Evolutionary conservation across 208 protist genomes (phyloP), one percentile per base, ranked within the genome.

Genomic region (Leishmania braziliensis): DNA sequence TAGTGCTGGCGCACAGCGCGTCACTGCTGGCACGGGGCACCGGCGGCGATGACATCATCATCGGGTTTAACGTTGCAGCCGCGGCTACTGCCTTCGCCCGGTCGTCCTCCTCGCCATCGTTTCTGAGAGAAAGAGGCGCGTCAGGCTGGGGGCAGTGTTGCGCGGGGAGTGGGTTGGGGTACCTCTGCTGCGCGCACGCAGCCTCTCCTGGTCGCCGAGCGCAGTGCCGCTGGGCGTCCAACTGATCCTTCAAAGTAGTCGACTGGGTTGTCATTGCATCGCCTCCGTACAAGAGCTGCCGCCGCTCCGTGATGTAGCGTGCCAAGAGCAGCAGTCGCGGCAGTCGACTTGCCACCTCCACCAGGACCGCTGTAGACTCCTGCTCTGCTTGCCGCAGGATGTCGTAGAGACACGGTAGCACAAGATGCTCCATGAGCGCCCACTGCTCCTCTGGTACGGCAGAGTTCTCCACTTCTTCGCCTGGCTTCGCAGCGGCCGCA

Each of bases 281-380:
- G 14, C 50, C 66, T 12, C 74, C 84, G 79, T 72, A 85, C 62
- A 85, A 63, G 50, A 70, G 43, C 63, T 89, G 84, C 18, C 84
- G 74, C 36, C 76, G 80, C 87, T 95, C 90, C 18, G 95, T 80
- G 65, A 85, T 84, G 46, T 69, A 79, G 23, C 89, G 88, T 10
- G 93, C 82, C 70, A 87, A 50, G n/a, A 93, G 77, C 5, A 96
- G 83, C 62, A 97, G 39, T 2, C 70, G 68, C 4, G 95, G 93
- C n/a, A 97, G 88, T 56, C 86, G 84, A n/a, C 79, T 73, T 0
- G 91, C 94, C 29, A 97, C 39, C 77, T 95, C 91, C 23, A 86
- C 82, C 23, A 95, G 79, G 51, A 97, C 78, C 48, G 73, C 65
- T 20, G 91, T 84, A 4, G 85, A 78, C 54, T 83, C 76, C 63